phyloP scores from a whole-genome alignment of 495 filamentous ascomycete species.

The Stereocaulon alpinum region DNA sequence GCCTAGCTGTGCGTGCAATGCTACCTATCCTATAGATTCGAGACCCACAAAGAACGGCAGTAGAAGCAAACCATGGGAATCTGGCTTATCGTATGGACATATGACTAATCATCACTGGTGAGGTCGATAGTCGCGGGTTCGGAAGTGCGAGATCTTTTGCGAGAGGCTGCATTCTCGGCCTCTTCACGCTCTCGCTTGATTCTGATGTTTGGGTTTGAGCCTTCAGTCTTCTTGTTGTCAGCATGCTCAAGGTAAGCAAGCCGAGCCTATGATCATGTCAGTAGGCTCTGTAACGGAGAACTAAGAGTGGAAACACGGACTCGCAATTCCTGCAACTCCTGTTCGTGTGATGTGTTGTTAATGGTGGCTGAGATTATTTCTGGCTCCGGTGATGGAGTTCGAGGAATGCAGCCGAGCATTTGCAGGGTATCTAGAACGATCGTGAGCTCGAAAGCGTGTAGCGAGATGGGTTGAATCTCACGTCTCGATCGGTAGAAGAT shows the following conservation, averaged over 20 bases:
- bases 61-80: too few relatives aligned
- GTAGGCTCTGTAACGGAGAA: neutral
- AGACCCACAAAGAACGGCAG: too few relatives aligned
- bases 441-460: neutral
- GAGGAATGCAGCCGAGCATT: constrained; percentile 22
- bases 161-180: neutral
- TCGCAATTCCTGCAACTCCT: constrained; percentile 6
- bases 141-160: constrained; percentile 1
- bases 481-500: constrained; percentile 19
- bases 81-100: too few relatives aligned
- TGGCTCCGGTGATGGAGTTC: constrained; percentile 16
- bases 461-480: neutral
- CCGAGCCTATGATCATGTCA: constrained; percentile 10
- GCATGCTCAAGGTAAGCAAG: constrained; percentile 14
- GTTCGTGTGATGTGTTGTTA: neutral
- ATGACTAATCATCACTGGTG: constrained; percentile 4
- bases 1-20: too few relatives aligned
- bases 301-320: neutral
- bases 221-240: constrained; percentile 5
- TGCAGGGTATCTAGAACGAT: constrained; percentile 15
- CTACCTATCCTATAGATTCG: too few relatives aligned
- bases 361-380: neutral
- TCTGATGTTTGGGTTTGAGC: neutral
- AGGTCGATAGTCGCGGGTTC: constrained; percentile 15
- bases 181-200: constrained; percentile 22